Conservation (phyloP, 768 basidiomycete species). For the Tricholoma flavovirens region DNA sequence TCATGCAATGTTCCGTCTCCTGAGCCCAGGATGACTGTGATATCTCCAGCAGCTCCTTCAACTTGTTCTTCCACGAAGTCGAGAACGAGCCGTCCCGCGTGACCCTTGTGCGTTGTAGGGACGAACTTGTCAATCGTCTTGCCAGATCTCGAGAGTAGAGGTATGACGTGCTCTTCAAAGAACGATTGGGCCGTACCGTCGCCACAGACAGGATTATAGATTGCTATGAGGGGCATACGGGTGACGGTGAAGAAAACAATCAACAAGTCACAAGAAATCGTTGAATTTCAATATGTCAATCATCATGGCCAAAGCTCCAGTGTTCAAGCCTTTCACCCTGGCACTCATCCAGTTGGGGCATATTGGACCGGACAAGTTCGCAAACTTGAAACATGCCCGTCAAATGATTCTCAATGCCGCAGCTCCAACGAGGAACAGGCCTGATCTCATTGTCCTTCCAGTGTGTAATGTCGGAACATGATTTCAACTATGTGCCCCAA, state of each 20-base stretch:
- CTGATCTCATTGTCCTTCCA: conserved; percentile 80
- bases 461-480: conserved; percentile 34
- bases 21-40: conserved; percentile 60
- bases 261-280: too few species aligned
- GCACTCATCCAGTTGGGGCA: conserved; percentile 89
- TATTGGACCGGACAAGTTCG: conserved; percentile 61
- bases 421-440: conserved; percentile 38
- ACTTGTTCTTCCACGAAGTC: conserved; percentile 28
- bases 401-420: conserved; percentile 76
- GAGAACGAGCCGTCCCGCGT: conserved; percentile 47
- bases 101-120: conserved; percentile 44
- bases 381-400: conserved; percentile 79
- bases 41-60: conserved; percentile 14
- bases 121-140: conserved; percentile 34
- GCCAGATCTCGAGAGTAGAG: conserved; percentile 45
- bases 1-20: conserved; percentile 95
- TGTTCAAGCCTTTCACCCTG: conserved; percentile 72
- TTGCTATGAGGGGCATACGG: conserved; percentile 46
- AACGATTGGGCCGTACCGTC: conserved; percentile 49
- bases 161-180: conserved; percentile 56
- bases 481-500: not conserved
- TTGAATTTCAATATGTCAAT: not conserved
- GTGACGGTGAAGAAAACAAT: too few species aligned
- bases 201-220: conserved; percentile 79
- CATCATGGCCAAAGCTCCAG: conserved; percentile 9